A percentile compares a stretch with the other conserved stretches of the same genome.
Evolutionary conservation across 2,329 filamentous ascomycete species (phyloP).

Genomic region (Trichophyton benhamiae): DNA sequence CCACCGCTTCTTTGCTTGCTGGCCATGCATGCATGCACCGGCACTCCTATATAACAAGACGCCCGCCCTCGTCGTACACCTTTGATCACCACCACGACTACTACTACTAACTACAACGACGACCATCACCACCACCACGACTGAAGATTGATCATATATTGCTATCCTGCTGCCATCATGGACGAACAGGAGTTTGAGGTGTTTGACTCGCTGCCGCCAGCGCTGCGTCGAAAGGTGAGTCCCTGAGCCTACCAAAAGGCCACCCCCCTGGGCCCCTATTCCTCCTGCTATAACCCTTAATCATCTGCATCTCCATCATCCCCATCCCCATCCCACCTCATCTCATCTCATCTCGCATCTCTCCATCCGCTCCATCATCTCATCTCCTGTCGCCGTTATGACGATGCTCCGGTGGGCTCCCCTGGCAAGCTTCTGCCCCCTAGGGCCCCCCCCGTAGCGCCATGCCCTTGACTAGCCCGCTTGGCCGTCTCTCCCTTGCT

Average conservation of each 20-base stretch:
- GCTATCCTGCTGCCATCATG: background rate
- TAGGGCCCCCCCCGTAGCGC: background rate
- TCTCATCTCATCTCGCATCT: background rate
- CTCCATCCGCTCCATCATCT: background rate
- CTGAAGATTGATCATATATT: no score
- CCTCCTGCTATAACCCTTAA: background rate
- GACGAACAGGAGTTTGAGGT: conserved; percentile 18
- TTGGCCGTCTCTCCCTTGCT: background rate
- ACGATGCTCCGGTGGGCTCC: no score
- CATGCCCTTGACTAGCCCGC: background rate
- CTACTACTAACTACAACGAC: background rate
- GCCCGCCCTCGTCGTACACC: no score
- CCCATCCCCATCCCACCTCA: background rate
- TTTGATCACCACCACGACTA: background rate
- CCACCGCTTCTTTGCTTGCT: background rate
- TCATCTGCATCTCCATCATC: background rate
- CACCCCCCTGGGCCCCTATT: conserved; percentile 5
- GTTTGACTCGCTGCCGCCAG: conserved; percentile 43
- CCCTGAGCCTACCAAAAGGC: background rate
- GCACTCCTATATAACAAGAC: no score
- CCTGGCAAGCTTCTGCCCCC: no score
- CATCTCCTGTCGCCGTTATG: background rate
- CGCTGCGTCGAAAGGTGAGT: conserved; percentile 47
- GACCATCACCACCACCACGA: background rate
- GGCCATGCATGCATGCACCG: background rate